These are phyloP conservation scores for Cornus suecica DNA, from an alignment of 148 eudicot genomes.

Conservation along the genomic window DNA sequence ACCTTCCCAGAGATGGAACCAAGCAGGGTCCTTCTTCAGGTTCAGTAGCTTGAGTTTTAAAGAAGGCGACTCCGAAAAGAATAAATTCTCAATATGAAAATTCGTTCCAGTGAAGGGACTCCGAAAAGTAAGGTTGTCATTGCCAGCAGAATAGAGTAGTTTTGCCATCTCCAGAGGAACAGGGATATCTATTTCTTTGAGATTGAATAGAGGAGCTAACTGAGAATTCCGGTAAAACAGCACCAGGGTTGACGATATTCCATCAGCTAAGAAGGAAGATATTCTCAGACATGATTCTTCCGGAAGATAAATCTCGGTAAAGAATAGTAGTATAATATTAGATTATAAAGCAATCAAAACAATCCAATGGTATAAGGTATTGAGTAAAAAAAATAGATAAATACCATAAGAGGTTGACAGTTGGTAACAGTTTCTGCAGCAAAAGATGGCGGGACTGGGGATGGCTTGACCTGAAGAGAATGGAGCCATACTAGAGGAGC, in stretches of 20 bases:
- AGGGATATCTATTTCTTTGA: conserved; percentile 68
- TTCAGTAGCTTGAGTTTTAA: conserved; percentile 53
- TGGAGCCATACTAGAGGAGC: conserved; percentile 69
- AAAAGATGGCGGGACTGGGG: conserved; percentile 75
- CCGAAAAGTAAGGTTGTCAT: conserved; percentile 22
- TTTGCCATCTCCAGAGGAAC: conserved; percentile 63
- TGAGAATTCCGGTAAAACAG: conserved; percentile 66
- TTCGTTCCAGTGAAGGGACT: conserved; percentile 69
- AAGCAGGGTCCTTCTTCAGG: conserved; percentile 90
- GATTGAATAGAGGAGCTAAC: conserved; percentile 63
- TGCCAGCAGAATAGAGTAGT: conserved; percentile 16
- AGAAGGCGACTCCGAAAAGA: conserved; percentile 65
- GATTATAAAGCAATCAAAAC: background rate
- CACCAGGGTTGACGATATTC: conserved; percentile 61
- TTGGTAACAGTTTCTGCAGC: conserved; percentile 72
- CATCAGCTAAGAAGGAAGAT: conserved; percentile 90
- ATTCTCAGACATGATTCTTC: conserved; percentile 95
- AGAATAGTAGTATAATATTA: conserved; percentile 5
- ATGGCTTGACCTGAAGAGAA: conserved; percentile 78
- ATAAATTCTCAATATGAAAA: conserved; percentile 75
- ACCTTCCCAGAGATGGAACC: conserved; percentile 82
- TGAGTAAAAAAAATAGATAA: conserved; percentile 8
- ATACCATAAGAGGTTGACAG: conserved; percentile 87
- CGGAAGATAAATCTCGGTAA: conserved; percentile 81
- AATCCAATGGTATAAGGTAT: conserved; percentile 6